phyloP scores from a whole-genome alignment of 257 asterid species.

The Handroanthus guayacan region DNA sequence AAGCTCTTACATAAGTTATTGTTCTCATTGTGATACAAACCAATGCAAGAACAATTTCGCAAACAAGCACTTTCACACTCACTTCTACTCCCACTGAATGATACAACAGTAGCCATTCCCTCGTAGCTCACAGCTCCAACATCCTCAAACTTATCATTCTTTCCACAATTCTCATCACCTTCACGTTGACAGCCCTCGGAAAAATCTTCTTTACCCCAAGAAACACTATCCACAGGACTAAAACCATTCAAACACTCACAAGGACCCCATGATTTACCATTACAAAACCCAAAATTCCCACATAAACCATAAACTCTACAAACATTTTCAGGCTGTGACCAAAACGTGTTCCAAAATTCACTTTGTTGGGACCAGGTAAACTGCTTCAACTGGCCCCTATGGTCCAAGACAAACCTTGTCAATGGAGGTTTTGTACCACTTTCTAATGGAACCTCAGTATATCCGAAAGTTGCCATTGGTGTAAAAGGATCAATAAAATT shows the following conservation, averaged over 20 bases:
- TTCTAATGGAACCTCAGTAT: conserved; percentile 66
- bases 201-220: conserved; percentile 76
- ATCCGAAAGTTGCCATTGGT: conserved; percentile 70
- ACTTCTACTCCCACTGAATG: conserved; percentile 55
- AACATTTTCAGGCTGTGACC: conserved; percentile 80
- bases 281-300: conserved; percentile 78
- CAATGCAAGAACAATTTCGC: conserved; percentile 73
- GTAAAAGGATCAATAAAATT: conserved; percentile 63
- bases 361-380: conserved; percentile 76
- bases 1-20: conserved; percentile 63
- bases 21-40: conserved; percentile 55
- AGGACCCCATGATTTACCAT: conserved; percentile 50
- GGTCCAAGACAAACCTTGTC: conserved; percentile 69
- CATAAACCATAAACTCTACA: conserved; percentile 68
- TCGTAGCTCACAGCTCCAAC: conserved; percentile 60
- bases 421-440: conserved; percentile 62
- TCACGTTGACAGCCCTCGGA: conserved; percentile 64
- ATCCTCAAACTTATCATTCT: conserved; percentile 65
- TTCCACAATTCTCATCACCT: conserved; percentile 46
- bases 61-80: conserved; percentile 65
- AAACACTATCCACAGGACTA: conserved; percentile 50
- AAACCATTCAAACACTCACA: conserved; percentile 70
- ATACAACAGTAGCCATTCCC: conserved; percentile 42
- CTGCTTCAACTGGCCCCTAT: conserved; percentile 70
- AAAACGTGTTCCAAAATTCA: conserved; percentile 69